Conservation (phyloP, 805 yeast genomes). For the Schizosaccharomyces cryophilus region DNA sequence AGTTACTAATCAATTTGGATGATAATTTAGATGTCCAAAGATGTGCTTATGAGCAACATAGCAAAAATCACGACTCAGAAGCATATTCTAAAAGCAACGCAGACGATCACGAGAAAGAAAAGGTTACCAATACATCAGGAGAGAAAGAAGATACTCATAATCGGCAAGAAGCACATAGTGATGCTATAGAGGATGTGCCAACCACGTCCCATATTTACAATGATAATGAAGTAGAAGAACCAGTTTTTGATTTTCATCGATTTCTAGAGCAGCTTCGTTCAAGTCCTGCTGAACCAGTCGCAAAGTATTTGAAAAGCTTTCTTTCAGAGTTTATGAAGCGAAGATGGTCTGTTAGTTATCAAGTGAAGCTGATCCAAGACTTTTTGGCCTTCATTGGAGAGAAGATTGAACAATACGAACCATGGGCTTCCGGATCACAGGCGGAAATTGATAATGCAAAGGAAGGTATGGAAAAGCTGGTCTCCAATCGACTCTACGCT, state of each 20-base stretch:
- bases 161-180: not conserved
- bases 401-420: slow-evolving; percentile 38
- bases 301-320: slow-evolving; percentile 65
- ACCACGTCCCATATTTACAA: not conserved
- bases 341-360: slow-evolving; percentile 53
- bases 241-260: slow-evolving; percentile 51
- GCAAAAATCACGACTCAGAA: not conserved
- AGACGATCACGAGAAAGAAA: not conserved
- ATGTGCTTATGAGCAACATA: not conserved
- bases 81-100: not conserved
- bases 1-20: not conserved
- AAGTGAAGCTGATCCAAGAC: slow-evolving; percentile 49
- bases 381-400: slow-evolving; percentile 29
- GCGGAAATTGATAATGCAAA: slow-evolving; percentile 42
- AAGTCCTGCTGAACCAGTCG: slow-evolving; percentile 67
- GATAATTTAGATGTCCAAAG: not conserved
- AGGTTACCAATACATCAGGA: not conserved
- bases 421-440: slow-evolving; percentile 43
- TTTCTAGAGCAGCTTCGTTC: slow-evolving; percentile 49
- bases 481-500: slow-evolving; percentile 65
- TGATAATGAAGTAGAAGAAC: not conserved
- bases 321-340: slow-evolving; percentile 47
- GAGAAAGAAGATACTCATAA: not conserved
- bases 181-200: not conserved
- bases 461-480: slow-evolving; percentile 79